Conservation (phyloP, 106 monocot genomes). For the Narthecium ossifragum region DNA sequence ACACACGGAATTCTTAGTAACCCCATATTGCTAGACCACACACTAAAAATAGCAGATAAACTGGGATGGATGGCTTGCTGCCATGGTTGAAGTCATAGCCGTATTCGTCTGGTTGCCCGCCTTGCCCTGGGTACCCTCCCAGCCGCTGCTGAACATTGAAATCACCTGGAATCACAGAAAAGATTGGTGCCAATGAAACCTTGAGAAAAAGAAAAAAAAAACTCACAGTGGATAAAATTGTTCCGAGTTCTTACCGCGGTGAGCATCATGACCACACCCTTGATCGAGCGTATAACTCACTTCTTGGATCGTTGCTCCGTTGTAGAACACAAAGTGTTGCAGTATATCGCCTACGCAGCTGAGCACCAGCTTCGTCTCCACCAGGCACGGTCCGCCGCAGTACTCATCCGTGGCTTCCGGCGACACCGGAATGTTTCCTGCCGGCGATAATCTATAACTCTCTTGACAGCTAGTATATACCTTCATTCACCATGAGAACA, state of each 20-base stretch:
- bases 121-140: background rate
- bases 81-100: constrained; percentile 18
- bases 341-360: constrained; percentile 55
- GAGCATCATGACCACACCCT: constrained; percentile 43
- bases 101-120: background rate
- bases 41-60: constrained; percentile 1
- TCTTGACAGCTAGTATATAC: constrained; percentile 62
- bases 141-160: constrained; percentile 23
- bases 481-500: constrained; percentile 16
- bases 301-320: constrained; percentile 56
- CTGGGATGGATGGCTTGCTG: constrained; percentile 7
- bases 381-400: constrained; percentile 75
- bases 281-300: constrained; percentile 32
- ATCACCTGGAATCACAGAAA: constrained; percentile 19
- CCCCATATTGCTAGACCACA: constrained; percentile 10
- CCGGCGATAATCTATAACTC: constrained; percentile 37
- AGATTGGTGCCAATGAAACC: background rate
- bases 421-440: constrained; percentile 53
- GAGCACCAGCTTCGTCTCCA: constrained; percentile 73
- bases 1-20: background rate
- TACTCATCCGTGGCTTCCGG: constrained; percentile 35
- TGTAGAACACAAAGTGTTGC: constrained; percentile 65
- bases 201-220: background rate
- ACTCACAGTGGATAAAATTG: background rate
- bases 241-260: constrained; percentile 33